Base-by-base conservation (phyloP, 805 yeast genomes). In the Candida schatavii region DNA sequence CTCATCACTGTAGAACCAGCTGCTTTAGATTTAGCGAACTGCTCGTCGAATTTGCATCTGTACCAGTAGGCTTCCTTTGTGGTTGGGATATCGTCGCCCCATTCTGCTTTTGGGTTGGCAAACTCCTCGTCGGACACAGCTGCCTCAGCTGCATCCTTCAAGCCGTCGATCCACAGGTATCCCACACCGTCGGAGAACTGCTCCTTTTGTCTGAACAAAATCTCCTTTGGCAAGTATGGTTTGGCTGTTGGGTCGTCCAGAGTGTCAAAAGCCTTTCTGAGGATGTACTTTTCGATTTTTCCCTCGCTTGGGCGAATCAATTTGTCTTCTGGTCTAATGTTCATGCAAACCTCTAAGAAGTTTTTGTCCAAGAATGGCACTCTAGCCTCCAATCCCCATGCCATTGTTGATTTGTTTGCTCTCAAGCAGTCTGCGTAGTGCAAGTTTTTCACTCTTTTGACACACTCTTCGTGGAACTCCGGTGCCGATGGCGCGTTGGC, bases 141-240 rank as follows among this genome's bases (percentile, higher is more conserved):
- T 54, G 76, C 77, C 68, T 89, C 95, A 47, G 99, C 98, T 39
- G 93, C 78, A 52, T 93, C 99, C 78, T 93, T 93, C 63, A 93
- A 80, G 43, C 95, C 89, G 66, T 93, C 99, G 60, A 93, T 93
- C 99, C 99, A 93, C 11, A 97, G 88, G 78, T 93, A 93, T 50
- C 99, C 99, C 46, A 93, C 99, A 70, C 99, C 99, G 61, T 93
- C 99, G 41, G 96, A 86, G 74, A 93, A 93, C 74, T 93, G 99
- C 74, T 93, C 99, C 82, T 93, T 93, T 76, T 93, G 99, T 80
- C 99, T 88, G 97, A 97, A 93, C 61, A 93, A 75, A 61, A 93
- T 91, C 72, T 93, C 98, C 44, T 85, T 81, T 48, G 99, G 99
- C 64, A 93, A 79, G 77, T 93, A 93, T 56, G 97, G 95, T 60